A percentile compares a stretch with the other conserved stretches of the same genome.
Conservation (phyloP, 352 stramenopile species). For the Globisporangium perplexum region DNA sequence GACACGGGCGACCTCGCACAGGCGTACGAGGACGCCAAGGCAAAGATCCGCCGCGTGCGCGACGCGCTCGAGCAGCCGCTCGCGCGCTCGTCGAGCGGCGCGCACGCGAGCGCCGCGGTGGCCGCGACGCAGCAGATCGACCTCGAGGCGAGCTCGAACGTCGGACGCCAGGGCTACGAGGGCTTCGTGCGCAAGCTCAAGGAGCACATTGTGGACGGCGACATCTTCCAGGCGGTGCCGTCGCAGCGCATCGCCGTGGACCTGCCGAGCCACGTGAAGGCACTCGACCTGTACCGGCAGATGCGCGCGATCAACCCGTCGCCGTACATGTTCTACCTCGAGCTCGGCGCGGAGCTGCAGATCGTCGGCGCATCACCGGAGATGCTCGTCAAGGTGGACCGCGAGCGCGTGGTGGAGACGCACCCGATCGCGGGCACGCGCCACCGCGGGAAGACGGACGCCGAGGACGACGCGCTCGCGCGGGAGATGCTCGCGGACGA, state of each 20-base stretch:
- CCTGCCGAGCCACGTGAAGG: conserved; percentile 54
- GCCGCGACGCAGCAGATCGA: conserved; percentile 38
- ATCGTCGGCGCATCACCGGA: conserved; percentile 85
- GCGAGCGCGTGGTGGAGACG: conserved; percentile 79
- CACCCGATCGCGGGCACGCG: conserved; percentile 88
- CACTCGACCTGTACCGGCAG: conserved; percentile 84
- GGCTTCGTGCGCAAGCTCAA: conserved; percentile 85
- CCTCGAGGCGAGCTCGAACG: conserved; percentile 73
- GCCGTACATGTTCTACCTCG: conserved; percentile 89
- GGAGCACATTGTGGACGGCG: conserved; percentile 83
- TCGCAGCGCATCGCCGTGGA: conserved; percentile 75
- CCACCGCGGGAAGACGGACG: conserved; percentile 78
- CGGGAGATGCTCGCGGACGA: conserved; percentile 78
- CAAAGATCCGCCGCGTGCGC: conserved; percentile 68
- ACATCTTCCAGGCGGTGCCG: conserved; percentile 89
- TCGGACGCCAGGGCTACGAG: conserved; percentile 82
- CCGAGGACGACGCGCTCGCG: conserved; percentile 76
- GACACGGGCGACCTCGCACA: conserved; percentile 55
- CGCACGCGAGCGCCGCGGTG: conserved; percentile 37
- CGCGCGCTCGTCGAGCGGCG: conserved; percentile 42
- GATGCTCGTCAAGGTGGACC: conserved; percentile 88
- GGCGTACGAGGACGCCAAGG: conserved; percentile 65
- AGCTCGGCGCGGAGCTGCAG: conserved; percentile 81
- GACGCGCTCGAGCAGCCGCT: conserved; percentile 59
- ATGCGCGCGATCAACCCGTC: conserved; percentile 88